These are phyloP conservation scores for Kwoniella europaea DNA, from an alignment of 768 basidiomycete species.

Conservation along the genomic window DNA sequence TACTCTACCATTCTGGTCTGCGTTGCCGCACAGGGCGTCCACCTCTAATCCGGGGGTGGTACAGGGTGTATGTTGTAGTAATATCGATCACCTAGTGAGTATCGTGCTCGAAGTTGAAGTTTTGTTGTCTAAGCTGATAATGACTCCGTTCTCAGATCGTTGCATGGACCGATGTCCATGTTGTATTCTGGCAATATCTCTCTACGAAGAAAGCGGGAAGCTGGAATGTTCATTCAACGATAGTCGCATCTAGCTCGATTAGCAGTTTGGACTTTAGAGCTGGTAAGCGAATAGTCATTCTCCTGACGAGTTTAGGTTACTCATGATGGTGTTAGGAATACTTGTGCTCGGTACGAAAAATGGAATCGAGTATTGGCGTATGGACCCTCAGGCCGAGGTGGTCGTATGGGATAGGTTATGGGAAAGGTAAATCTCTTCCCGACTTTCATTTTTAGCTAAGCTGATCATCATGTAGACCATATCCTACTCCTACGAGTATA, in stretches of 20 bases:
- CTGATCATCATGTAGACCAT: constrained; percentile 21
- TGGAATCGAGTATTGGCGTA: constrained; percentile 49
- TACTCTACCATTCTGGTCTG: constrained; percentile 43
- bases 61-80: constrained; percentile 33
- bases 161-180: constrained; percentile 44
- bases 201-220: constrained; percentile 10
- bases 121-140: too few relatives aligned
- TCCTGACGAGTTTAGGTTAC: not conserved
- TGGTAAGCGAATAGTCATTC: constrained; percentile 24
- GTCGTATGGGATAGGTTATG: constrained; percentile 53
- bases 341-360: constrained; percentile 36
- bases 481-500: constrained; percentile 27
- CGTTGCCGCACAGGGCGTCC: constrained; percentile 40
- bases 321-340: constrained; percentile 23
- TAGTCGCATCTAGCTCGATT: constrained; percentile 32
- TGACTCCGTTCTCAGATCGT: constrained; percentile 33
- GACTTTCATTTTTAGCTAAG: not conserved
- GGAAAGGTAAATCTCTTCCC: constrained; percentile 36
- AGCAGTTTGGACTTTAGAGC: constrained; percentile 35
- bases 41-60: constrained; percentile 29
- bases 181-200: constrained; percentile 41
- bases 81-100: constrained; percentile 30
- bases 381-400: constrained; percentile 36
- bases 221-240: constrained; percentile 44
- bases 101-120: not conserved